These are phyloP conservation scores for Nakaseomyces bracarensis DNA, from an alignment of 1,139 yeast species.

Conservation along the genomic window DNA sequence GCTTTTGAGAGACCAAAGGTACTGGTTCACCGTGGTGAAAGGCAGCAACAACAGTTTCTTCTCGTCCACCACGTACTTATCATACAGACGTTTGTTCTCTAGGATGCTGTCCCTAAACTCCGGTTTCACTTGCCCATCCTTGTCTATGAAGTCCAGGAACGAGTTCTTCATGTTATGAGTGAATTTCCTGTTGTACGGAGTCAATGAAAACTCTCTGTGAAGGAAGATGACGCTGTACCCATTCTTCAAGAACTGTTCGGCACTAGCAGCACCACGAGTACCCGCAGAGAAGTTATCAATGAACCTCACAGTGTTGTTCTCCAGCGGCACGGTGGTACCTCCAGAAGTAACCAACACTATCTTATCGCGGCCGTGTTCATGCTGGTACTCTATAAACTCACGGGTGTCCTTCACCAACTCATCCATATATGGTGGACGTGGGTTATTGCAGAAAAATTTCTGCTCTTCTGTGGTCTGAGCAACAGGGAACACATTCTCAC, in stretches of 20 bases:
- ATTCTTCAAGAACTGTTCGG: conserved; percentile 76
- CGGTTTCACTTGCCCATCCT: conserved; percentile 47
- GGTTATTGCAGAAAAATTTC: conserved; percentile 59
- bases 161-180: conserved; percentile 70
- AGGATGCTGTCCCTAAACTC: conserved; percentile 57
- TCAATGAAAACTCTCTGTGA: conserved; percentile 82
- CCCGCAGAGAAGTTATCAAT: conserved; percentile 97
- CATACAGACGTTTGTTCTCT: conserved; percentile 57
- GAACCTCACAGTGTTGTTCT: conserved; percentile 90
- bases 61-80: conserved; percentile 38
- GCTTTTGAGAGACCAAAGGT: conserved; percentile 68
- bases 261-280: conserved; percentile 93
- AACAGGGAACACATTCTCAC: conserved; percentile 56
- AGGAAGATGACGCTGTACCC: conserved; percentile 89
- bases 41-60: conserved; percentile 56
- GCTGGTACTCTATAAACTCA: conserved; percentile 49
- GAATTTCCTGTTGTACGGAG: conserved; percentile 86
- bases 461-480: conserved; percentile 71
- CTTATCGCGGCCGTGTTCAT: conserved; percentile 38
- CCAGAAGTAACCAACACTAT: conserved; percentile 88
- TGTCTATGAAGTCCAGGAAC: conserved; percentile 71
- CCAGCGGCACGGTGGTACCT: conserved; percentile 98
- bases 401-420: conserved; percentile 50
- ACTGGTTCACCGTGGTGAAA: conserved; percentile 91
- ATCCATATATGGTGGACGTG: conserved; percentile 64